Evolutionary conservation across 1,284 basidiomycete genomes (phyloP).

Genomic region (Puccinia sorghi): DNA sequence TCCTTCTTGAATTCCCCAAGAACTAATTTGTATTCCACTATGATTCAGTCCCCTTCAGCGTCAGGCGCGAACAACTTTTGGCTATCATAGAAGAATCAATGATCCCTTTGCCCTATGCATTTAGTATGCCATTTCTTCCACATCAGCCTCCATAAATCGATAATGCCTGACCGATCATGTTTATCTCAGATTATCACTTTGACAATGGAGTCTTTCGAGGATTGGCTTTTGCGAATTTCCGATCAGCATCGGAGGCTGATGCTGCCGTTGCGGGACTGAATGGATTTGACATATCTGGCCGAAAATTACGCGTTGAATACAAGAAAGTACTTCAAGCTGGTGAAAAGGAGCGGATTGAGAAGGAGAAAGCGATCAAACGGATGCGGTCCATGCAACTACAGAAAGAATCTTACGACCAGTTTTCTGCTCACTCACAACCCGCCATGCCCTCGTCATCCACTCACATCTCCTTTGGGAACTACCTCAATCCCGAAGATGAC

Average conservation of each 20-base stretch:
- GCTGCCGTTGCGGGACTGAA: slow-evolving; percentile 93
- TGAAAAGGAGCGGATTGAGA: slow-evolving; percentile 97
- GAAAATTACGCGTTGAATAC: slow-evolving; percentile 97
- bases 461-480: slow-evolving; percentile 22
- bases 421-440: not conserved
- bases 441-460: slow-evolving; percentile 12
- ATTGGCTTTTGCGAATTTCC: slow-evolving; percentile 97
- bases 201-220: slow-evolving; percentile 96
- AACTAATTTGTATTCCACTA: slow-evolving; percentile 37
- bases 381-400: slow-evolving; percentile 93
- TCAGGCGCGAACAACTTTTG: slow-evolving; percentile 38
- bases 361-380: slow-evolving; percentile 96
- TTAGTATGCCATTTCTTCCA: slow-evolving; percentile 66
- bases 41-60: slow-evolving; percentile 44
- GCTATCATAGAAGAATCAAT: slow-evolving; percentile 69
- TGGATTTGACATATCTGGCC: slow-evolving; percentile 88
- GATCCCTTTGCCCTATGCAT: slow-evolving; percentile 98
- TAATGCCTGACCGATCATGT: not conserved
- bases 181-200: slow-evolving; percentile 62
- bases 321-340: slow-evolving; percentile 98
- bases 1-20: slow-evolving; percentile 86
- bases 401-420: slow-evolving; percentile 47
- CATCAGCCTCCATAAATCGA: slow-evolving; percentile 46
- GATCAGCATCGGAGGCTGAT: slow-evolving; percentile 84
- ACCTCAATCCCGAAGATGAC: not conserved